phyloP scores from a whole-genome alignment of 805 yeast genomes.

The Yarrowia keelungensis region DNA sequence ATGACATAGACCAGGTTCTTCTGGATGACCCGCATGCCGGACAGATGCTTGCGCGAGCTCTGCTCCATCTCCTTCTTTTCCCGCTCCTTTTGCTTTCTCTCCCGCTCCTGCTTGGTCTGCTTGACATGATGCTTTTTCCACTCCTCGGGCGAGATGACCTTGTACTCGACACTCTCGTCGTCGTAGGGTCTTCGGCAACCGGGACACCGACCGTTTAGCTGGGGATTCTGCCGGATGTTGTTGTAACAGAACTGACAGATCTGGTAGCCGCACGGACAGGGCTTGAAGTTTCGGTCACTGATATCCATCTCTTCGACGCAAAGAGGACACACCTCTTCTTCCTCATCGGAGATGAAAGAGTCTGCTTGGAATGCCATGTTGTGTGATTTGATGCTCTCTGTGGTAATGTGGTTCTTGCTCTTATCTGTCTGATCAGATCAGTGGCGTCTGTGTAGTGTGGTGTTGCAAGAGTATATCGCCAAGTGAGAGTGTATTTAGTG shows the following conservation, averaged over 20 bases:
- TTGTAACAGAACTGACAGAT: constrained; percentile 98
- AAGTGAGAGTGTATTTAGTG: constrained; percentile 1
- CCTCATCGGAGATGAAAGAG: constrained; percentile 38
- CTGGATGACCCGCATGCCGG: constrained; percentile 98
- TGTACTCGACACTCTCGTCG: constrained; percentile 90
- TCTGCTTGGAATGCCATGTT: constrained; percentile 35
- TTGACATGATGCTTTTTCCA: constrained; percentile 80
- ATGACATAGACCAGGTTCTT: constrained; percentile 96
- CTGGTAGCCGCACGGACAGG: constrained; percentile 99
- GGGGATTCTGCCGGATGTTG: constrained; percentile 94
- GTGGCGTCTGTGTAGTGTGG: constrained; percentile 5
- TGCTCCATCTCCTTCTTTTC: constrained; percentile 90
- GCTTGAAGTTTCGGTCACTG: constrained; percentile 93
- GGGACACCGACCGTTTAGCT: constrained; percentile 94
- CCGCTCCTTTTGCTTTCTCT: constrained; percentile 79
- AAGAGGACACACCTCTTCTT: constrained; percentile 64
- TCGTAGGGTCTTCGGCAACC: constrained; percentile 95
- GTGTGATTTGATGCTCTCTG: constrained; percentile 10
- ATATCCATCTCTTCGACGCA: constrained; percentile 98
- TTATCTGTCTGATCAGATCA: constrained; percentile 1
- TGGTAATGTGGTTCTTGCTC: not conserved
- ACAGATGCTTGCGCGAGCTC: constrained; percentile 84
- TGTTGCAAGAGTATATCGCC: constrained; percentile 6
- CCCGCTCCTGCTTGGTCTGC: constrained; percentile 78
- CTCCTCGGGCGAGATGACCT: constrained; percentile 83